phyloP scores from a whole-genome alignment of 1,284 basidiomycete genomes.

The Puccinia horiana region DNA sequence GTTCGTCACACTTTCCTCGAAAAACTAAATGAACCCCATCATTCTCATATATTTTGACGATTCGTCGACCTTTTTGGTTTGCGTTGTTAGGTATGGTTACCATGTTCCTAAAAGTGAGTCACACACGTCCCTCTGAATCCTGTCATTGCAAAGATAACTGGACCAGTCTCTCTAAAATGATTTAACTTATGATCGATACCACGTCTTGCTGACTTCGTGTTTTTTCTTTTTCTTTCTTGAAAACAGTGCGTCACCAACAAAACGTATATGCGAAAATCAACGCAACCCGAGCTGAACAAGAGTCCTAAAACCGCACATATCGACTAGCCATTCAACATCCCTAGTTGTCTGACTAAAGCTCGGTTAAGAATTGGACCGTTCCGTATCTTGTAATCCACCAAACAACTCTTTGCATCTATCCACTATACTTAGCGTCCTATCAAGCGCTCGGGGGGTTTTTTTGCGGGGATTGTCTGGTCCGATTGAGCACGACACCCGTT shows the following conservation, averaged over 20 bases:
- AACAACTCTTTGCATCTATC: too few species aligned
- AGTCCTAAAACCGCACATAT: background rate
- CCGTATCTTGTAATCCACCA: too few species aligned
- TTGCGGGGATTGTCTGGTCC: too few species aligned
- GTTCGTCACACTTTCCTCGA: background rate
- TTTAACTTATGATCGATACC: background rate
- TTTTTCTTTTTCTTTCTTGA: background rate
- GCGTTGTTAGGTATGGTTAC: conserved; percentile 48
- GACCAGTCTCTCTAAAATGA: background rate
- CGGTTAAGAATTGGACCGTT: too few species aligned
- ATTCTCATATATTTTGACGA: background rate
- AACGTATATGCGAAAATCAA: conserved; percentile 46
- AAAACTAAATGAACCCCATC: background rate
- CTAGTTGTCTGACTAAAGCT: too few species aligned
- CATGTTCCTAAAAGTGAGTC: conserved; percentile 45
- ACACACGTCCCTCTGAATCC: background rate
- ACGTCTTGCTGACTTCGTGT: background rate
- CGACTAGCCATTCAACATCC: too few species aligned
- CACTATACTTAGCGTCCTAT: too few species aligned
- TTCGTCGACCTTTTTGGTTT: background rate
- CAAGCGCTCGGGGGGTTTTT: too few species aligned
- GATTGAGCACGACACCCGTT: too few species aligned
- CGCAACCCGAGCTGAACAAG: conserved; percentile 24
- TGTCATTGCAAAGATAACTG: too few species aligned
- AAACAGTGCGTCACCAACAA: conserved; percentile 38